A percentile compares a stretch with the other conserved stretches of the same genome.
These are phyloP conservation scores for Boletus patriciae DNA, from an alignment of 768 basidiomycete genomes.

Conservation along the genomic window DNA sequence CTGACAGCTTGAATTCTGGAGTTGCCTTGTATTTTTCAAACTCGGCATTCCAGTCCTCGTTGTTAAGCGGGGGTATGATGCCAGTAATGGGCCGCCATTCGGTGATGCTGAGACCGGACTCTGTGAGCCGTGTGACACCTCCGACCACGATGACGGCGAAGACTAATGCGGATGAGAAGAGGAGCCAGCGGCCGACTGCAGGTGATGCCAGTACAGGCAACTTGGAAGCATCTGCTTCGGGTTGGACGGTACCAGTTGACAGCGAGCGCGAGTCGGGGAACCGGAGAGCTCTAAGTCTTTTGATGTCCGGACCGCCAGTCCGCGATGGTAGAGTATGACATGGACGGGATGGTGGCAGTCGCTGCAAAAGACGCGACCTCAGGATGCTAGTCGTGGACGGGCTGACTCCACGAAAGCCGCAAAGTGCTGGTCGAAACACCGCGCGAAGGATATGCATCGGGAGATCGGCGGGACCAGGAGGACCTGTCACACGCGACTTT, in stretches of 20 bases:
- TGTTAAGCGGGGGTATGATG: slow-evolving; percentile 75
- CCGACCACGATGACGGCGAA: slow-evolving; percentile 94
- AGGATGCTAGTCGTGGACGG: slow-evolving; percentile 2
- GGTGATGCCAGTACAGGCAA: slow-evolving; percentile 64
- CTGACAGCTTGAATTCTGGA: slow-evolving; percentile 94
- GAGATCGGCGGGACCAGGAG: background rate
- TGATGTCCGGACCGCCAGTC: background rate
- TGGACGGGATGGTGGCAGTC: background rate
- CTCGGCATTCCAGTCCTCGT: slow-evolving; percentile 78
- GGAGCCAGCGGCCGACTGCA: slow-evolving; percentile 80
- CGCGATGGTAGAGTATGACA: slow-evolving; percentile 9
- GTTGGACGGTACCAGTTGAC: slow-evolving; percentile 34
- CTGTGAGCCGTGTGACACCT: slow-evolving; percentile 93
- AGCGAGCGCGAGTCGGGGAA: slow-evolving; percentile 39
- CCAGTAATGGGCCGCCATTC: slow-evolving; percentile 97
- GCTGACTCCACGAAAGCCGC: slow-evolving; percentile 5
- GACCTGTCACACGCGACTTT: background rate
- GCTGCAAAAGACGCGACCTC: slow-evolving; percentile 11
- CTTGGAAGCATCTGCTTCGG: slow-evolving; percentile 22
- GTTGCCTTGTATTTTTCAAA: slow-evolving; percentile 94
- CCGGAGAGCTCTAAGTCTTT: slow-evolving; percentile 7
- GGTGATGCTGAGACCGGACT: slow-evolving; percentile 96
- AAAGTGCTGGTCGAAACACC: slow-evolving; percentile 16
- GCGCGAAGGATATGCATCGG: slow-evolving; percentile 26
- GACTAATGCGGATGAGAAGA: slow-evolving; percentile 80